Conservation (phyloP, 116 monocot genomes). For the Posidonia oceanica region DNA sequence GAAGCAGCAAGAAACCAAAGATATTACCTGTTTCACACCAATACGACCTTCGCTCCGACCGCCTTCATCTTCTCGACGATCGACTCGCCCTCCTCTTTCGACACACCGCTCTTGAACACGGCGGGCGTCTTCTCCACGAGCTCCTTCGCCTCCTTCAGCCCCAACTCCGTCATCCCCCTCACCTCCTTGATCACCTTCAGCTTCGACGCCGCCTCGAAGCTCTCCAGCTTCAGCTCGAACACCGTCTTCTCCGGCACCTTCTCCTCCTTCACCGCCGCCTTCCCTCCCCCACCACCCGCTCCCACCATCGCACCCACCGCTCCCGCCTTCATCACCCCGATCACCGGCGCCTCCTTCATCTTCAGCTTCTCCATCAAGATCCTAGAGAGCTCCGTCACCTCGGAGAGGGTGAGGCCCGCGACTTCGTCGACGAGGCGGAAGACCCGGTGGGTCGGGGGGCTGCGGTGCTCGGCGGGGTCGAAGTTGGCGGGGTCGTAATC, state of each 20-base stretch:
- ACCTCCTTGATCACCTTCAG: conserved; percentile 51
- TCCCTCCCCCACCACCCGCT: conserved; percentile 9
- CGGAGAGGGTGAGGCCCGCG: conserved; percentile 53
- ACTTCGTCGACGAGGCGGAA: conserved; percentile 93
- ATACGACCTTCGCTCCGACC: conserved; percentile 28
- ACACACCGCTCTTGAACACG: conserved; percentile 25
- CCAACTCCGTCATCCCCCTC: conserved; percentile 25
- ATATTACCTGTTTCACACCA: conserved; percentile 15
- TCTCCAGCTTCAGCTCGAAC: conserved; percentile 83
- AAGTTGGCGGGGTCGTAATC: conserved; percentile 75
- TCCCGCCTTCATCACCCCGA: conserved; percentile 61
- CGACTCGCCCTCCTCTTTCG: conserved; percentile 29
- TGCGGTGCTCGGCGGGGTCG: conserved; percentile 51
- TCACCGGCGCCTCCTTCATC: conserved; percentile 35
- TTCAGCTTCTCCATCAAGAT: conserved; percentile 38
- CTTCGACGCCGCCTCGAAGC: conserved; percentile 61
- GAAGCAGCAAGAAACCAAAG: background rate
- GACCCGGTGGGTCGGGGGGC: conserved; percentile 64
- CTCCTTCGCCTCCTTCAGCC: conserved; percentile 43
- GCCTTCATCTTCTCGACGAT: conserved; percentile 44
- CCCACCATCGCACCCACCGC: background rate
- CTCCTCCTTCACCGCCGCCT: conserved; percentile 21
- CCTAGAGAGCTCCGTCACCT: conserved; percentile 54
- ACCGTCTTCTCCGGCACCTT: conserved; percentile 84
- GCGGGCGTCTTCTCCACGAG: conserved; percentile 36